These are phyloP conservation scores for Poa annua DNA, from an alignment of 176 grass and related monocot genomes.

Conservation along the genomic window DNA sequence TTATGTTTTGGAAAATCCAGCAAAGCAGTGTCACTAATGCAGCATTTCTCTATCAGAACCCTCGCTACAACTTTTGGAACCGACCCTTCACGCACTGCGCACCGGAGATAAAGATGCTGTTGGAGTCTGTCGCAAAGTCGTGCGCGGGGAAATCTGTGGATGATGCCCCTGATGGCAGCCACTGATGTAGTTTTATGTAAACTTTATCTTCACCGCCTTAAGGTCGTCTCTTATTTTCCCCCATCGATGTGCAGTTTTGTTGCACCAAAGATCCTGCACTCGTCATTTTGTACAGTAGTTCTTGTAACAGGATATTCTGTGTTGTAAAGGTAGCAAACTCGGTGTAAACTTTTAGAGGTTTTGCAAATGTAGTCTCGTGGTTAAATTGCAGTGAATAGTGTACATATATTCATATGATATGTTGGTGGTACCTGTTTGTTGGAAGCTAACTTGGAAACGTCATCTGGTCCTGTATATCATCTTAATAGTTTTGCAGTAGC, in stretches of 20 bases:
- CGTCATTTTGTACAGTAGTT: not conserved
- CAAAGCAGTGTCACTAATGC: not conserved
- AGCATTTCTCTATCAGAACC: slow-evolving; percentile 56
- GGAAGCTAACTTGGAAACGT: not conserved
- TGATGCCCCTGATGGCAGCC: slow-evolving; percentile 60
- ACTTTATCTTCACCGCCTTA: too few species aligned
- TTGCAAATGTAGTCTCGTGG: not conserved
- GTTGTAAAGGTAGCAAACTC: not conserved
- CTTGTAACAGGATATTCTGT: not conserved
- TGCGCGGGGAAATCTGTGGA: slow-evolving; percentile 63
- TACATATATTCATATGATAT: not conserved
- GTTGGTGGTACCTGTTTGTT: not conserved
- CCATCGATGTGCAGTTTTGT: not conserved
- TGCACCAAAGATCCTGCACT: not conserved
- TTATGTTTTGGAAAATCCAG: not conserved
- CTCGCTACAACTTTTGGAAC: slow-evolving; percentile 80
- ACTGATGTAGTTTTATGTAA: slow-evolving; percentile 36
- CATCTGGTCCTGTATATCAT: too few species aligned
- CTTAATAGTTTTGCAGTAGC: not conserved
- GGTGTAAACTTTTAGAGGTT: not conserved
- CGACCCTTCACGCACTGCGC: slow-evolving; percentile 60
- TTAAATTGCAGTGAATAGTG: not conserved
- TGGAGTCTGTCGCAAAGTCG: slow-evolving; percentile 79
- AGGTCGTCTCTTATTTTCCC: not conserved
- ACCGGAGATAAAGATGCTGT: slow-evolving; percentile 72